phyloP scores from a whole-genome alignment of 495 filamentous ascomycete species.

The Hypoxylon perforatum region DNA sequence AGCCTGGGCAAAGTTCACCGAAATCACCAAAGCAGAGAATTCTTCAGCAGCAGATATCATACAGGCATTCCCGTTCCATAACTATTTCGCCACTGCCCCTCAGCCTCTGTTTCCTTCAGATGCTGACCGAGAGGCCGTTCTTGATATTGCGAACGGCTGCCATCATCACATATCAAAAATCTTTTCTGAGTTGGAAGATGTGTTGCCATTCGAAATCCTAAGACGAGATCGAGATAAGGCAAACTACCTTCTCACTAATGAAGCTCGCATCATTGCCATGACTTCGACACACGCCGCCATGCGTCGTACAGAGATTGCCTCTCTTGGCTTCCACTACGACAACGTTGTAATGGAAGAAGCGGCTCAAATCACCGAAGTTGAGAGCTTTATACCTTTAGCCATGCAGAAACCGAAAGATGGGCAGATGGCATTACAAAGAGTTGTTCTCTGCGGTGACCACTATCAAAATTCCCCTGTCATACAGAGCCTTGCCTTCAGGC shows the following conservation, averaged over 20 bases:
- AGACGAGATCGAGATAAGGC: slow-evolving; percentile 87
- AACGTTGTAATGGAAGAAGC: slow-evolving; percentile 99
- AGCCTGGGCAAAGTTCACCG: slow-evolving; percentile 87
- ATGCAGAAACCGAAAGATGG: slow-evolving; percentile 84
- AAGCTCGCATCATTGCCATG: slow-evolving; percentile 97
- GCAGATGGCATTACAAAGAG: slow-evolving; percentile 79
- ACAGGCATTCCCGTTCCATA: slow-evolving; percentile 86
- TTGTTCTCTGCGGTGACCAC: slow-evolving; percentile 95
- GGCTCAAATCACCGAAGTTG: slow-evolving; percentile 96
- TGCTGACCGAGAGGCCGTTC: slow-evolving; percentile 69
- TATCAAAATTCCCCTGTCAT: slow-evolving; percentile 96
- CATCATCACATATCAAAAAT: slow-evolving; percentile 92
- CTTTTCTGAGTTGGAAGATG: slow-evolving; percentile 92
- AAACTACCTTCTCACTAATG: slow-evolving; percentile 94
- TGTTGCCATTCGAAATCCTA: slow-evolving; percentile 94
- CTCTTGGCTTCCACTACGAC: slow-evolving; percentile 94
- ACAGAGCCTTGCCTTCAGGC: slow-evolving; percentile 93
- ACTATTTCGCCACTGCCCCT: slow-evolving; percentile 88
- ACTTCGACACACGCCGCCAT: slow-evolving; percentile 99
- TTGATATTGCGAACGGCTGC: slow-evolving; percentile 87
- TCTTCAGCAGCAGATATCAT: slow-evolving; percentile 70
- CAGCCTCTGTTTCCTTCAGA: slow-evolving; percentile 80
- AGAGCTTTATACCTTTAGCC: slow-evolving; percentile 93
- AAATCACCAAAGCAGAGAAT: slow-evolving; percentile 61
- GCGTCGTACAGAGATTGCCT: slow-evolving; percentile 89